Evolutionary conservation across 2,329 filamentous ascomycete species (phyloP), one percentile per base, ranked within the genome.

Genomic region (Ophiostoma fasciatum): DNA sequence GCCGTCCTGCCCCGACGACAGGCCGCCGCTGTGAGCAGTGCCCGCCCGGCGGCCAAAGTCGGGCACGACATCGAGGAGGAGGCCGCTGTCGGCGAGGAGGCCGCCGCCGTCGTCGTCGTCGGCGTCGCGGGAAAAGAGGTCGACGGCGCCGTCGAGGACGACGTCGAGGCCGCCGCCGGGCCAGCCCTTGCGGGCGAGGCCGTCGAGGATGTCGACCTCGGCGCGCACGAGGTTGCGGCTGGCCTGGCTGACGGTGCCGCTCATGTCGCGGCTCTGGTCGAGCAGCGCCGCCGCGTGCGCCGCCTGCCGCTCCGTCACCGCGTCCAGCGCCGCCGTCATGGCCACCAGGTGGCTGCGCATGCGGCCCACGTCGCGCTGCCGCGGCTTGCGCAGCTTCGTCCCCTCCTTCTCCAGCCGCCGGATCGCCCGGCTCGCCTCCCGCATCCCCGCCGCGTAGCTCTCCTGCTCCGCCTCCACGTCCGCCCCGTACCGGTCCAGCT

Each of bases 181-280:
- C 75, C 74, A 79, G 7, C 75, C 75, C 48, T 80, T 80, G 41
- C 73, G 59, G 15, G 75, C 74, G 18, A 80, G 56, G 18, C 68
- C 62, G 57, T 80, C 75, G 39, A 78, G 78, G 20, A 80, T 79
- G 53, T 80, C 75, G 15, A 80, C 70, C 55, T 80, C 75, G 37
- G 75, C 75, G 14, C 75, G 61, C 11, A 78, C 74, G 10, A 80
- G 62, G 42, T 69, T 73, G 48, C 74, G 77, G 47, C 70, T 69
- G 14, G 73, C 71, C 38, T 79, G 74, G 14, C 77, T 64, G 45
- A 79, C 76, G 44, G 63, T 62, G 19, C 55, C 60, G 46, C 71
- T 76, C 44, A 73, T 74, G 46, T 77, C 73, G 52, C 79, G 74
- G 48, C 71, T 72, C 49, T 78, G 74, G 40, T 71, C 58, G 36